A percentile compares a stretch with the other conserved stretches of the same genome.
phyloP scores from a whole-genome alignment of 2,329 filamentous ascomycete species.

The Pseudonectria buxi region DNA sequence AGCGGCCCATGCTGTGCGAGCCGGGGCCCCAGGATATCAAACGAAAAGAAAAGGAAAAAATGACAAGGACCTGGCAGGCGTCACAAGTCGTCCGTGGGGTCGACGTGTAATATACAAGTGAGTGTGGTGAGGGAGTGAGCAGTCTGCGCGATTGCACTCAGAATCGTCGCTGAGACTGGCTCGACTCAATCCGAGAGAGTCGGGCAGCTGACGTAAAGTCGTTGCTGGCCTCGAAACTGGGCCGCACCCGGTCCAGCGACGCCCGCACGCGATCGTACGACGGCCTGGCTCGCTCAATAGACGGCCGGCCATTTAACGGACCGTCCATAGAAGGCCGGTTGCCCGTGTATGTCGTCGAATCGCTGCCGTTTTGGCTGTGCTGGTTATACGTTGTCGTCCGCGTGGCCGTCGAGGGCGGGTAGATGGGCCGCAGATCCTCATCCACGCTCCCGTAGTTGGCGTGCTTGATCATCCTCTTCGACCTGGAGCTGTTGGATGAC shows the following conservation, averaged over 20 bases:
- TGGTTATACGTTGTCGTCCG: constrained; percentile 66
- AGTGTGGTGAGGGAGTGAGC: constrained; percentile 8
- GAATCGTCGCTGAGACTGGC: constrained; percentile 40
- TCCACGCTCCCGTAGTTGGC: constrained; percentile 59
- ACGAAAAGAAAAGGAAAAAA: constrained; percentile 25
- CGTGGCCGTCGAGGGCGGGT: constrained; percentile 83
- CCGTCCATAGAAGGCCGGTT: constrained; percentile 56
- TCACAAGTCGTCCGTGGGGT: constrained; percentile 11
- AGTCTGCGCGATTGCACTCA: constrained; percentile 31
- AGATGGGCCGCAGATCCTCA: constrained; percentile 87
- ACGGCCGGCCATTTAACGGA: constrained; percentile 38
- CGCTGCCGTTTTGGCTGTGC: constrained; percentile 84
- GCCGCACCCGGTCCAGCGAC: constrained; percentile 78
- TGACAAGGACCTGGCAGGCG: constrained; percentile 9
- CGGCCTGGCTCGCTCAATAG: constrained; percentile 64
- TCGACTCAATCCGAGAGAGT: constrained; percentile 75
- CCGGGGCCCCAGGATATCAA: constrained; percentile 29
- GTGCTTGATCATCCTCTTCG: constrained; percentile 46
- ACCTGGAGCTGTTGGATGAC: constrained; percentile 50
- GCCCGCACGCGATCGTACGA: constrained; percentile 83
- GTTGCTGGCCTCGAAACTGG: constrained; percentile 78
- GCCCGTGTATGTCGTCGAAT: constrained; percentile 83
- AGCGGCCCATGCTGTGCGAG: constrained; percentile 18
- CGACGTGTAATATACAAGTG: constrained; percentile 25
- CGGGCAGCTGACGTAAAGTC: constrained; percentile 90